Evolutionary conservation across 2,329 filamentous ascomycete genomes (phyloP), one percentile per base, ranked within the genome.

Genomic region (Colletotrichum sp.): DNA sequence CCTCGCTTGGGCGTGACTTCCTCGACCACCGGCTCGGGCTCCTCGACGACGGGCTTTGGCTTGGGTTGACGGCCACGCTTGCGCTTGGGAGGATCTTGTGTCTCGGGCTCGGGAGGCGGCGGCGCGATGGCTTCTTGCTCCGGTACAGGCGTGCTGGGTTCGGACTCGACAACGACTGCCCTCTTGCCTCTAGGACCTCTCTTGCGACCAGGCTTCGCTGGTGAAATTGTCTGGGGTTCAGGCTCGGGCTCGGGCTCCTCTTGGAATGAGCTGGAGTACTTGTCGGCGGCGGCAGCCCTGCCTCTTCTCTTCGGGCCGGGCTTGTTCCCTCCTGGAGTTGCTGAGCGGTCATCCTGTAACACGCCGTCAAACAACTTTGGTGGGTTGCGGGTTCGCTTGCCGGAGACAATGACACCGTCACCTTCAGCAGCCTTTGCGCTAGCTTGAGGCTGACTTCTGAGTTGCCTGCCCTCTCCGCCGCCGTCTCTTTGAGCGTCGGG

Each of bases 391-490:
- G 85, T 84, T 32, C 91, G 86, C 80, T 92, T 92, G 62, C 89
- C 89, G 13, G 87, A 86, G 5, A 89, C 83, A 29, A 89, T 85
- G 2, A 86, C 86, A 19, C 77, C 78, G 36, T 78, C 78, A 52
- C 88, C 87, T 79, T 92, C 90, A 13, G 89, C 88, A n/a, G 90
- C 89, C 82, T 91, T 91, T 76, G 88, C 89, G 5, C 90, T 92
- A 79, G 89, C 89, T 81, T 88, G 89, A 8, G 89, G 89, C 75
- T 91, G 88, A 79, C 91, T 90, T 68, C 91, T 89, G 44, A 92
- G 85, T 39, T 91, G 87, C 34, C 90, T 87, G 6, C 84, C 87
- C 64, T 90, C 90, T 78, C 88, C 87, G 74, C 88, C 85, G 30
- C 90, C 90, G 57, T 95, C 84, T 49, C 87, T 84, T 78, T 93